Conservation (phyloP, 495 filamentous ascomycete species). For the Aspergillus sclerotiicarbonarius region DNA sequence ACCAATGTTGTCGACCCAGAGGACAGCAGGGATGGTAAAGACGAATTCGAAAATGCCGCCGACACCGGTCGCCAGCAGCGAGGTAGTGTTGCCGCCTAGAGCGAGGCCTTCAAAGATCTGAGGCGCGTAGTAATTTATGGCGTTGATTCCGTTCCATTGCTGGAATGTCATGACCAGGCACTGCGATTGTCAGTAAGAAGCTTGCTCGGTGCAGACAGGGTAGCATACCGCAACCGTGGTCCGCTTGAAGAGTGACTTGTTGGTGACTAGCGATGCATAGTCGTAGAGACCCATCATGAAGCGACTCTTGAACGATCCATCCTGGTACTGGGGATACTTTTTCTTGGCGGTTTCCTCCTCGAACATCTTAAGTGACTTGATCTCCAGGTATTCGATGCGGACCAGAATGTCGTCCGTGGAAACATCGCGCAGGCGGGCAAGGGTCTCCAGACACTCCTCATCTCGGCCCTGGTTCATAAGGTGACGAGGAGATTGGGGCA, state of each 20-base stretch:
- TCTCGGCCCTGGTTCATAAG: constrained; percentile 66
- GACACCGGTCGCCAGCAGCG: constrained; percentile 69
- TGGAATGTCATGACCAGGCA: constrained; percentile 51
- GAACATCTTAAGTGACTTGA: constrained; percentile 71
- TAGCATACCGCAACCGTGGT: constrained; percentile 33
- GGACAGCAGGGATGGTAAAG: constrained; percentile 64
- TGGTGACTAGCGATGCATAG: constrained; percentile 32
- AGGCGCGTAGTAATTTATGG: constrained; percentile 60
- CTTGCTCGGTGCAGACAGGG: neutral
- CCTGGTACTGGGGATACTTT: constrained; percentile 57
- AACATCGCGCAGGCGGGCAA: constrained; percentile 63
- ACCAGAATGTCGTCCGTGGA: constrained; percentile 49
- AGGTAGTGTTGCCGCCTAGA: constrained; percentile 49
- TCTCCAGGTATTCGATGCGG: constrained; percentile 75
- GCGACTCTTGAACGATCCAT: constrained; percentile 38
- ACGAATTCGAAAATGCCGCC: constrained; percentile 75
- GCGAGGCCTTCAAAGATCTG: constrained; percentile 38
- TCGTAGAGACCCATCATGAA: constrained; percentile 33
- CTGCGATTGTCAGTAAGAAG: constrained; percentile 6
- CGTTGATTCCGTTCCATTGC: constrained; percentile 64
- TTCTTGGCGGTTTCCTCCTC: constrained; percentile 68
- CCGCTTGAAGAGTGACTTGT: constrained; percentile 37
- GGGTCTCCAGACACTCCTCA: constrained; percentile 57
- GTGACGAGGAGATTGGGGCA: constrained; percentile 82
- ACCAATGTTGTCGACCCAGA: constrained; percentile 72